Evolutionary conservation across 129 eudicot genomes (phyloP).

Genomic region (Escallonia herrerae): DNA sequence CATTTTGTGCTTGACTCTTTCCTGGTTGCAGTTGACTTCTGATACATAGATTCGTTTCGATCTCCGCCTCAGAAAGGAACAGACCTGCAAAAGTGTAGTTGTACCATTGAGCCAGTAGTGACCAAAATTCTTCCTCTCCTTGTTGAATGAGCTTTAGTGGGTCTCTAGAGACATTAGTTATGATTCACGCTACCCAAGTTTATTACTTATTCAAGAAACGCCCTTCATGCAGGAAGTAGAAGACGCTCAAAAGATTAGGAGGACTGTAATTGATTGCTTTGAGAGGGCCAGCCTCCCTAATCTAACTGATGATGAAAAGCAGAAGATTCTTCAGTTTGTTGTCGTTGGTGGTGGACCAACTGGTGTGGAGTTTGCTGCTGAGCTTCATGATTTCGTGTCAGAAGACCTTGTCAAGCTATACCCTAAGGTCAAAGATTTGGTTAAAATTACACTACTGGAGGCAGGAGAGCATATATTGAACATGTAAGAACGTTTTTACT

Average conservation of each 20-base stretch:
- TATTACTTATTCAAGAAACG: slow-evolving; percentile 2
- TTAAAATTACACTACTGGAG: slow-evolving; percentile 73
- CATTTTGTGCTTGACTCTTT: neutral
- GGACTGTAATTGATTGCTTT: slow-evolving; percentile 72
- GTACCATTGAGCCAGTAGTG: too few species aligned
- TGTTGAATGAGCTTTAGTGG: neutral
- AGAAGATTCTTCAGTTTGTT: slow-evolving; percentile 68
- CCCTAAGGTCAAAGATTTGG: slow-evolving; percentile 67
- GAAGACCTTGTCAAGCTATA: slow-evolving; percentile 75
- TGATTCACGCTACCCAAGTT: slow-evolving; percentile 1
- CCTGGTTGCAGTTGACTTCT: neutral
- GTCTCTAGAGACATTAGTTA: neutral
- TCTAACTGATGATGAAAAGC: slow-evolving; percentile 73
- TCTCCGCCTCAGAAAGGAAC: neutral
- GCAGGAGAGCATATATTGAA: slow-evolving; percentile 82
- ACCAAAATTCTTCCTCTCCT: too few species aligned
- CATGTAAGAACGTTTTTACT: slow-evolving; percentile 39
- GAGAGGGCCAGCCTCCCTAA: slow-evolving; percentile 76
- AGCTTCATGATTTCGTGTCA: slow-evolving; percentile 78
- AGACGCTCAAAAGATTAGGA: slow-evolving; percentile 85
- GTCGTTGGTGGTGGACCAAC: slow-evolving; percentile 95
- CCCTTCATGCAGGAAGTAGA: slow-evolving; percentile 66
- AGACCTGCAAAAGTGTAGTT: neutral
- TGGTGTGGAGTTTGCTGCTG: slow-evolving; percentile 94
- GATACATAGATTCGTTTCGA: neutral